Evolutionary conservation across 2,329 filamentous ascomycete species (phyloP), one percentile per base, ranked within the genome.

Genomic region (Bertia moriformis): DNA sequence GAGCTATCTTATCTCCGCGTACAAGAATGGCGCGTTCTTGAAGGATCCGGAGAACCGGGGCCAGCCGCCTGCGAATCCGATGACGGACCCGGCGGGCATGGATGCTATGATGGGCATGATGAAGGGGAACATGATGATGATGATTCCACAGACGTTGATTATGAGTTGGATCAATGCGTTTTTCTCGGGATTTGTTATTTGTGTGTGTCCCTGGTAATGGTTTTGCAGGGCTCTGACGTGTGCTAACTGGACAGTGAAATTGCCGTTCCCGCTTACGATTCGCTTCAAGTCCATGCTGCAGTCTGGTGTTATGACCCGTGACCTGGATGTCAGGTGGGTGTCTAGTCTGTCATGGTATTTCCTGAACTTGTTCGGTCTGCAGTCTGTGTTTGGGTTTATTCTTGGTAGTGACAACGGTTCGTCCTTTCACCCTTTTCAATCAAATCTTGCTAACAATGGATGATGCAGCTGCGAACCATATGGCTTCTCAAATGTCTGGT

Each of bases 81-180:
- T 85, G 75, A 73, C 73, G 4, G 80, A 85, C 54, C 80, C 80
- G 15, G 78, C 78, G 3, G 78, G 75, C 41, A 85, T 85, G 80
- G 80, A 85, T 54, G 78, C 76, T 40, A 84, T 85, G 79, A 85
- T 84, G 80, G 79, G 79, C 22, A 83, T 83, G 77, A 79, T 85
- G 72, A 85, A 84, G 62, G 78, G 79, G 3, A 82, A 85, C 48
- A 81, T 85, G 71, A 78, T 79, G 39, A 85, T 83, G 79, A 85
- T 85, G 73, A 75, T 85, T 40, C 80, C 80, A 19, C 80, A 85
- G 59, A 83, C 77, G 4, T 56, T 84, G 56, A 85, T 85, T 45
- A 85, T 85, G 80, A 77, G 78, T 10, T 85, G 80, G 80, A 85
- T 85, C 49, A 85, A 85, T 62, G 79, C 80, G 0, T 84, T 84